Percentiles rank a stretch among this genome's conserved stretches.
Evolutionary conservation across 2,329 filamentous ascomycete species (phyloP).

Genomic region (Fusarium luffae): DNA sequence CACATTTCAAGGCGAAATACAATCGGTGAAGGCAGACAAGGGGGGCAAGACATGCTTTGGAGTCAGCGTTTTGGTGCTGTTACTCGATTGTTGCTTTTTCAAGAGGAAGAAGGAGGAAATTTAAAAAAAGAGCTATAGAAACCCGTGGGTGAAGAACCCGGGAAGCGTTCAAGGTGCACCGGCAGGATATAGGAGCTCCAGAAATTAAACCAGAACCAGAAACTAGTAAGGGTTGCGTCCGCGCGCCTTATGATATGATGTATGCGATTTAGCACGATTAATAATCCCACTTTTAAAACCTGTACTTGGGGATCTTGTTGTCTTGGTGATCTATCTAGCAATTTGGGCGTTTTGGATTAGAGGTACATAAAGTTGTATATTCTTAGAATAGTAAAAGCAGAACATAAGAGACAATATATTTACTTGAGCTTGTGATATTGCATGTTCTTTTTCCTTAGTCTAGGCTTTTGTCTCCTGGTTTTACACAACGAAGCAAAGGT

Average conservation of each 20-base stretch:
- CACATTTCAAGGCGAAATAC: not conserved
- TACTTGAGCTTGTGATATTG: not conserved
- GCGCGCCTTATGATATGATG: constrained; percentile 22
- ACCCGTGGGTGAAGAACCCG: not conserved
- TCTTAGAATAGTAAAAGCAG: not conserved
- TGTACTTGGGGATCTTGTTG: not conserved
- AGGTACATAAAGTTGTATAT: not conserved
- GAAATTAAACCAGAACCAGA: not conserved
- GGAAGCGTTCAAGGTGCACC: not conserved
- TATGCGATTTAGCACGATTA: constrained; percentile 8
- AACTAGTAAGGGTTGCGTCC: not conserved
- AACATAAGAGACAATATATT: not conserved
- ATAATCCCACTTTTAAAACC: constrained; percentile 15
- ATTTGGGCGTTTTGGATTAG: not conserved
- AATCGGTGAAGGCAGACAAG: not conserved
- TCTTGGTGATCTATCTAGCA: not conserved
- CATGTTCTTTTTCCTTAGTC: not conserved
- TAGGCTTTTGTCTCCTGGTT: not conserved
- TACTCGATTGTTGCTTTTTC: constrained; percentile 3
- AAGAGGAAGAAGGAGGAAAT: not conserved
- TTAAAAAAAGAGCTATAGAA: constrained; percentile 18
- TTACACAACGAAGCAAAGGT: not conserved
- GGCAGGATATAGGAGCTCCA: not conserved
- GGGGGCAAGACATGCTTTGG: constrained; percentile 2
- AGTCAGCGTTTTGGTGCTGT: constrained; percentile 13